Conservation (phyloP, 345 rosid genomes). For the Cardiospermum halicacabum region DNA sequence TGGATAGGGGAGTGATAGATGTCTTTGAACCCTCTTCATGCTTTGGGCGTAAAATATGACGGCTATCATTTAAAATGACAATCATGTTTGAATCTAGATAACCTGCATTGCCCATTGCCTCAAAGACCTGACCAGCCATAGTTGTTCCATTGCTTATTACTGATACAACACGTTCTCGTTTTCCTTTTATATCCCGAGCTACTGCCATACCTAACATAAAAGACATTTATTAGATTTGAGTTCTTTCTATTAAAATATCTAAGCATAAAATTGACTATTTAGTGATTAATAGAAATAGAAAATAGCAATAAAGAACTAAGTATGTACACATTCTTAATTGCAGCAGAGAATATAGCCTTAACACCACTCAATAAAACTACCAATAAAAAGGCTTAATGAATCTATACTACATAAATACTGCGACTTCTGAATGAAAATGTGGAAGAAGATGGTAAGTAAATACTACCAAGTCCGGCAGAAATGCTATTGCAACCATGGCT, state of each 20-base stretch:
- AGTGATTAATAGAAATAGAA: neutral
- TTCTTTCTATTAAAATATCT: neutral
- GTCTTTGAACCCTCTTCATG: conserved; percentile 68
- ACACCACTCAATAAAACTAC: neutral
- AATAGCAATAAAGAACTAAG: neutral
- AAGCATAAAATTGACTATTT: neutral
- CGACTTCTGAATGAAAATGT: neutral
- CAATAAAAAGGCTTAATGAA: neutral
- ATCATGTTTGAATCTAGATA: conserved; percentile 86
- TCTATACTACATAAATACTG: neutral
- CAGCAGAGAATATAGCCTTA: neutral
- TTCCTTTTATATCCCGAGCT: conserved; percentile 88
- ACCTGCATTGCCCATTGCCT: conserved; percentile 96
- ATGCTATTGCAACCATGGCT: conserved; percentile 92
- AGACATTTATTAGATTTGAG: neutral
- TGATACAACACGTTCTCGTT: conserved; percentile 62
- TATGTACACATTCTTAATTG: neutral
- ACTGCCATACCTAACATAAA: conserved; percentile 67
- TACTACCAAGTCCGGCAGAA: conserved; percentile 88
- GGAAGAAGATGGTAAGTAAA: conserved; percentile 13
- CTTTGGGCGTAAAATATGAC: conserved; percentile 70
- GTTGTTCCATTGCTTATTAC: conserved; percentile 79
- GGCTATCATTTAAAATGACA: conserved; percentile 82
- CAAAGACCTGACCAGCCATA: conserved; percentile 90
- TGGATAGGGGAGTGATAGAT: conserved; percentile 73